Evolutionary conservation across 2,329 filamentous ascomycete species (phyloP), one percentile per base, ranked within the genome.

Genomic region (Arthrobotrys musiformis): DNA sequence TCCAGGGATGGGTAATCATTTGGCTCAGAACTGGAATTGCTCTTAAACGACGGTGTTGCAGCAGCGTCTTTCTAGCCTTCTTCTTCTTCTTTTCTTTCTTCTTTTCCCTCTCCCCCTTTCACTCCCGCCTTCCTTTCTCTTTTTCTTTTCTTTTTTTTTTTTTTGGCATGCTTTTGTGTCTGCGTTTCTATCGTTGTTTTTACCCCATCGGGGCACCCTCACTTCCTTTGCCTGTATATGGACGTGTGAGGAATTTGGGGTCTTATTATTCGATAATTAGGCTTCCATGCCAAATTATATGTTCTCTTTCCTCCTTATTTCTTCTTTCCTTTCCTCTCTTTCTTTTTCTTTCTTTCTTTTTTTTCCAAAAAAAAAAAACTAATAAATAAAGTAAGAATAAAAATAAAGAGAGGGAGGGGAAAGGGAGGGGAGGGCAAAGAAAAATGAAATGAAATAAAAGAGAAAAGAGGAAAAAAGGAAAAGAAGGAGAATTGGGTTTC

Each of bases 241-340:
- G 68, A 64, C 54, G 68, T 69, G 30, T 54, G 46, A 68, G 70
- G 70, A 48, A 42, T 48, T 62, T 72, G 72, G 60, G 50, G 64
- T 61, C 63, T 26, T 50, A 52, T 79, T 78, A 60, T 70, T 64
- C 35, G 48, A 62, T 52, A 64, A 70, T 67, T 70, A 52, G 69
- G 60, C 44, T 42, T 30, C n/a, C 52, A 8, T 35, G 42, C 60
- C 56, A 58, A 70, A 58, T 62, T 33, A 33, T 40, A 69, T 30
- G 17, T 13, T 13, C 11, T 56, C 73, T 52, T 52, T 54, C 22
- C 44, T 37, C 48, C 19, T 30, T 61, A n/a, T n/a, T 70, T 61
- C 52, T n/a, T 60, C 42, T 54, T 50, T 70, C 72, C 60, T 52
- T 68, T 69, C 44, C 62, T 70, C 64, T 69, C 63, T 70, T 58